Conservation (phyloP, 768 basidiomycete species). For the Hypholoma sublateritium region DNA sequence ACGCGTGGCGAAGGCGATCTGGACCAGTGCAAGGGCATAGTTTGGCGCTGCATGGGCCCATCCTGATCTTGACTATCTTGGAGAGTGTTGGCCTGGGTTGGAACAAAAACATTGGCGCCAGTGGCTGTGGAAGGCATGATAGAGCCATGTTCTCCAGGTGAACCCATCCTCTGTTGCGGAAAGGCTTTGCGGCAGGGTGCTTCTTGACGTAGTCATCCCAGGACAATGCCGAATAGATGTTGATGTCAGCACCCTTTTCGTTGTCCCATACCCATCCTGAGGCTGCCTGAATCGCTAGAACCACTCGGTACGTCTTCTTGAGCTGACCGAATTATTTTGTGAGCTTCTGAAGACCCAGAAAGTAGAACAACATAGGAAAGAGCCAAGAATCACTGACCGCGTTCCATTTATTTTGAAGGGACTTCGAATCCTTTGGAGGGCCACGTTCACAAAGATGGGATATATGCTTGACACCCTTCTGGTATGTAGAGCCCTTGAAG, state of each 20-base stretch:
- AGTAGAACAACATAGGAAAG: too few species aligned
- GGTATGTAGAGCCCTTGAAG: too few species aligned
- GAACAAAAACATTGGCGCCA: neutral
- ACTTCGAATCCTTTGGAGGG: too few species aligned
- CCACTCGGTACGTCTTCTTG: slow-evolving; percentile 8
- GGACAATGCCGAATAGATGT: neutral
- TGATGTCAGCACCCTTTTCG: slow-evolving; percentile 12
- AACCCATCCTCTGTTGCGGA: slow-evolving; percentile 23
- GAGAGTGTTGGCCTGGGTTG: neutral
- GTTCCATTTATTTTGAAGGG: too few species aligned
- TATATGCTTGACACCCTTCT: too few species aligned
- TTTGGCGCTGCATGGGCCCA: neutral
- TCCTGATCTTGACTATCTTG: too few species aligned
- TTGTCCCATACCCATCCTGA: slow-evolving; percentile 17
- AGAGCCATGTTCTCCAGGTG: slow-evolving; percentile 6
- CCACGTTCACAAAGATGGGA: too few species aligned
- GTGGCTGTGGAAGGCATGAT: slow-evolving; percentile 10
- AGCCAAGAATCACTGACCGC: too few species aligned
- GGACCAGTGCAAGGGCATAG: neutral
- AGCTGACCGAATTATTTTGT: too few species aligned
- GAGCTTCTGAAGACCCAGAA: too few species aligned
- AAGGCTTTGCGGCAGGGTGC: slow-evolving; percentile 22
- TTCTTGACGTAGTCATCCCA: slow-evolving; percentile 22
- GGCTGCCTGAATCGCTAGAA: neutral
- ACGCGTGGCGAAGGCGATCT: neutral